Base-by-base conservation (phyloP, 768 basidiomycete species). In the Tulasnella sp. region DNA sequence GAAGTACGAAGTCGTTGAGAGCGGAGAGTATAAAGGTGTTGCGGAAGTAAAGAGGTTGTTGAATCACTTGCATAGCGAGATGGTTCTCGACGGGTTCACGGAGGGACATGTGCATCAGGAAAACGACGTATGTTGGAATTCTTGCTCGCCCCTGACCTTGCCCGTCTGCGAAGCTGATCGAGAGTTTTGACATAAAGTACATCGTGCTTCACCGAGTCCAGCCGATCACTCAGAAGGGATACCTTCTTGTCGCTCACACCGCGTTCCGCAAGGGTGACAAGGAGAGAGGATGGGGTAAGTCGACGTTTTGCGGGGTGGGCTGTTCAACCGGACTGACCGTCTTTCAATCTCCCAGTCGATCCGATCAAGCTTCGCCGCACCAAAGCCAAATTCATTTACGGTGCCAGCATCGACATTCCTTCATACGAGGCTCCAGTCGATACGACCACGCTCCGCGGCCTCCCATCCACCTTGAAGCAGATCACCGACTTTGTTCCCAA, bases 91-190 rank as follows among this genome's bases (percentile, higher is more conserved):
- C 2, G 94, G 91, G 0, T 98, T 90, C 82, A 91, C 92, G 81
- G 98, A 99, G 86, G 97, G 96, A 0, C 96, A 98, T 87, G 95
- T 99, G 14, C 97, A 97, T 84, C 96, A 98, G 85, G 98, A 99
- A 85, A 96, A 94, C 82, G 92, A 98, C 85, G 97, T 94, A 85
- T 86, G 94, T 91, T 37, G 24, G 4, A 46, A 37, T 42, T 79
- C 78, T n/a, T n/a, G n/a, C n/a, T n/a, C n/a, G n/a, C 2, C 7
- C 1, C 6, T 24, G 54, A 74, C 0, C 3, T 37, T 11, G n/a
- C 72, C n/a, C 69, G 14, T 73, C 2, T 42, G 24, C 77, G 69
- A 34, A 72, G 22, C 24, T 28, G 22, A 73, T 42, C 48, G 40
- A 46, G 22, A 31, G n/a, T 22, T 20, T 50, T 3, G 34, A 34